Percentiles rank a stretch among this genome's conserved stretches.
Conservation (phyloP, 1,284 basidiomycete species). For the Boletus semigastroideus region DNA sequence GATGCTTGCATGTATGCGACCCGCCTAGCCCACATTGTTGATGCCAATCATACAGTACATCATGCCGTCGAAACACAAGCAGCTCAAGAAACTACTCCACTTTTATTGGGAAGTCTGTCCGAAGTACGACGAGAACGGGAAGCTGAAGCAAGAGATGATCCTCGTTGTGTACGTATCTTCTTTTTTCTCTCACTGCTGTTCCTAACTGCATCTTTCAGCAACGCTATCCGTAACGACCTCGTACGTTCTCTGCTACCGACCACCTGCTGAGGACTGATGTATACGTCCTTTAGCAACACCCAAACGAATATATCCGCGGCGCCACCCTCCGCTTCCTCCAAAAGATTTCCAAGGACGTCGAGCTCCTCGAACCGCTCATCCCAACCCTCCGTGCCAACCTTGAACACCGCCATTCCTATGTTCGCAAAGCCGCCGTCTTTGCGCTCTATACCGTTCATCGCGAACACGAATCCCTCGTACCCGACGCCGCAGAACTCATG, state of each 20-base stretch:
- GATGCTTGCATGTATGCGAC: constrained; percentile 1
- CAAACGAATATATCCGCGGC: constrained; percentile 99
- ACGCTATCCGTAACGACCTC: constrained; percentile 96
- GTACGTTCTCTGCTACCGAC: constrained; percentile 44
- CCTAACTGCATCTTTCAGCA: constrained; percentile 49
- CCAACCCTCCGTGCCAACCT: constrained; percentile 93
- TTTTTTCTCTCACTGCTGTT: background rate
- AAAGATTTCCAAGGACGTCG: constrained; percentile 91
- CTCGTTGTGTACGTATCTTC: constrained; percentile 82
- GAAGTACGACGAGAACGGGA: constrained; percentile 96
- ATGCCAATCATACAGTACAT: constrained; percentile 97
- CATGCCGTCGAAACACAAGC: constrained; percentile 93
- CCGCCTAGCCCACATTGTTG: constrained; percentile 74
- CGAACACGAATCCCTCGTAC: constrained; percentile 92
- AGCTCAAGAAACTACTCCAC: constrained; percentile 97
- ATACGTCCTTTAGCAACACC: constrained; percentile 76
- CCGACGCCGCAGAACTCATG: constrained; percentile 96
- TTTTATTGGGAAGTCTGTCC: constrained; percentile 99
- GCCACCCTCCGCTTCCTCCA: constrained; percentile 96
- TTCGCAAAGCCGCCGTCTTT: constrained; percentile 98
- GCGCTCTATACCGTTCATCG: constrained; percentile 94
- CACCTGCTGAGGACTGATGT: background rate
- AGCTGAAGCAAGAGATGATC: constrained; percentile 99
- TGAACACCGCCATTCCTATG: constrained; percentile 98
- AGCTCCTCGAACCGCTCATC: constrained; percentile 94